These are phyloP conservation scores for Bremia lactucae DNA, from an alignment of 352 stramenopile species.

Conservation along the genomic window DNA sequence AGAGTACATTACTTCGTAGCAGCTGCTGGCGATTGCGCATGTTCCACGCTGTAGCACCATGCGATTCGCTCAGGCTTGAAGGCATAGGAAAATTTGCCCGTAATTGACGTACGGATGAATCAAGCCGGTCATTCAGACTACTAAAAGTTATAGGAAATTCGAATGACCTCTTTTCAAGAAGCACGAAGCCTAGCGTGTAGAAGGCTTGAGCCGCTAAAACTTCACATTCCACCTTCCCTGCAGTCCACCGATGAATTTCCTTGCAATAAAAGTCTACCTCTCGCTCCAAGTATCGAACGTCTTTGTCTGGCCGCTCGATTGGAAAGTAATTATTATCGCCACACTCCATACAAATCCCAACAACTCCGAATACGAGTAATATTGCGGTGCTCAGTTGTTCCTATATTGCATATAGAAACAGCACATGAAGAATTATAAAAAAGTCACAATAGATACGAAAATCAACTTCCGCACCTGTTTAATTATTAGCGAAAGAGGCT, in stretches of 20 bases:
- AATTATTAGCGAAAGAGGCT: neutral
- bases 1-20: constrained; percentile 32
- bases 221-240: constrained; percentile 13
- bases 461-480: neutral
- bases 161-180: constrained; percentile 33
- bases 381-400: constrained; percentile 15
- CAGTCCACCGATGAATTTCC: constrained; percentile 37
- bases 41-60: neutral
- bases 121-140: constrained; percentile 32
- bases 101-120: constrained; percentile 12
- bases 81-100: neutral
- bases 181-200: constrained; percentile 28
- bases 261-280: constrained; percentile 73
- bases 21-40: constrained; percentile 8
- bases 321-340: constrained; percentile 13
- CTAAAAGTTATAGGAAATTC: constrained; percentile 46
- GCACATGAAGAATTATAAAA: constrained; percentile 1
- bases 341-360: constrained; percentile 23
- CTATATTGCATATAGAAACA: constrained; percentile 4
- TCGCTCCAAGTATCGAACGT: constrained; percentile 40
- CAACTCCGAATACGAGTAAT: constrained; percentile 22
- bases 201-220: constrained; percentile 35
- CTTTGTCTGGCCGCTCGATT: constrained; percentile 5
- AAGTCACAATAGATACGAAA: neutral
- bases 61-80: constrained; percentile 2